Conservation (phyloP, 345 rosid genomes). For the Brassica incana region DNA sequence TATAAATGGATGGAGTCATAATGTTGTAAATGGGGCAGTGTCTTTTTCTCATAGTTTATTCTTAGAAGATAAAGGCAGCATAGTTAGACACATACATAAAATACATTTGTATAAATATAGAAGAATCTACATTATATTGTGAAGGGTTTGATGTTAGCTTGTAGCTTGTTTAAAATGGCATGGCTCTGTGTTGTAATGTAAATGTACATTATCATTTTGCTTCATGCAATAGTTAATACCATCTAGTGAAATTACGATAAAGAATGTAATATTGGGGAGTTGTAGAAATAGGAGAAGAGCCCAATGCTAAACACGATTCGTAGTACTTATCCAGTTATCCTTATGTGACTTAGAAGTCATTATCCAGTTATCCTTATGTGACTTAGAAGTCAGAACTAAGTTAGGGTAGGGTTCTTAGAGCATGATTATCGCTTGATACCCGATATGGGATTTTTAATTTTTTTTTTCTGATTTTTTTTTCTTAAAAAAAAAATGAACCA, state of each 20-base stretch:
- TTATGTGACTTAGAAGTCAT: background rate
- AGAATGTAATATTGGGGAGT: too few species aligned
- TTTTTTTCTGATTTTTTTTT: too few species aligned
- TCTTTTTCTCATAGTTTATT: background rate
- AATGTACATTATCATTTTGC: slow-evolving; percentile 33
- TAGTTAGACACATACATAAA: slow-evolving; percentile 26
- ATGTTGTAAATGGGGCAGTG: slow-evolving; percentile 33
- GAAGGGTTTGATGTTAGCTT: slow-evolving; percentile 13
- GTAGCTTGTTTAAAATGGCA: background rate
- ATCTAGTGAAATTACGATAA: background rate
- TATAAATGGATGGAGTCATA: slow-evolving; percentile 36
- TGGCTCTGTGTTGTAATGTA: slow-evolving; percentile 3
- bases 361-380: background rate
- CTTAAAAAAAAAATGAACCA: too few species aligned
- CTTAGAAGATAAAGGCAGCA: slow-evolving; percentile 10
- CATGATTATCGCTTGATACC: too few species aligned
- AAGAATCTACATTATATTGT: slow-evolving; percentile 15
- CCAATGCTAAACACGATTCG: too few species aligned
- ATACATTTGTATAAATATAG: slow-evolving; percentile 20
- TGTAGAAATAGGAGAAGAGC: too few species aligned
- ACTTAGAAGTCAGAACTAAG: background rate
- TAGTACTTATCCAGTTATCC: too few species aligned
- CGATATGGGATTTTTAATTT: too few species aligned
- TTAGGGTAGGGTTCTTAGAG: too few species aligned
- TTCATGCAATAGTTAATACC: slow-evolving; percentile 18